These are phyloP conservation scores for Scutellaria barbata DNA, from an alignment of 257 asterid species.

Conservation along the genomic window DNA sequence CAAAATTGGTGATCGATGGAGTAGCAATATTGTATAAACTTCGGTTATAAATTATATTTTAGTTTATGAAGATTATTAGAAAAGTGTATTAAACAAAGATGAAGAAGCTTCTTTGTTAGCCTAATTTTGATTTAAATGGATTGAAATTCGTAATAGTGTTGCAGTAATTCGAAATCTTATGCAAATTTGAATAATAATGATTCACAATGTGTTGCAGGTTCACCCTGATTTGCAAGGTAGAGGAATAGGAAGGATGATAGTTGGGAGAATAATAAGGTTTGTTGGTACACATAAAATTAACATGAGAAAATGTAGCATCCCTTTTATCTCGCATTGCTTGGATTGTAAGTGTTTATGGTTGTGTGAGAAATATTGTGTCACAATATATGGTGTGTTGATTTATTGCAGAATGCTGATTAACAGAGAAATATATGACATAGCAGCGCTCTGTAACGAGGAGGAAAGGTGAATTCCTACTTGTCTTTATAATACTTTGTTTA, in stretches of 20 bases:
- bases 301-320: neutral
- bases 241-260: conserved; percentile 81
- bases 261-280: conserved; percentile 72
- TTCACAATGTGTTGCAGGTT: conserved; percentile 60
- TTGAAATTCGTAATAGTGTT: too few species aligned
- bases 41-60: too few species aligned
- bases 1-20: too few species aligned
- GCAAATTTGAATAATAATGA: conserved; percentile 28
- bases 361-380: neutral
- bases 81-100: neutral
- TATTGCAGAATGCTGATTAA: conserved; percentile 72
- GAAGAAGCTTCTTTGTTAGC: too few species aligned
- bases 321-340: neutral
- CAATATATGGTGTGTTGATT: conserved; percentile 18
- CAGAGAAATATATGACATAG: conserved; percentile 75
- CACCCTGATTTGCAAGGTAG: conserved; percentile 64
- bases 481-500: neutral
- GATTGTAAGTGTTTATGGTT: neutral
- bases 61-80: neutral
- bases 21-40: too few species aligned
- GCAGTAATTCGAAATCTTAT: too few species aligned
- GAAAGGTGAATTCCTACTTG: conserved; percentile 54
- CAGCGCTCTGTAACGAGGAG: conserved; percentile 64
- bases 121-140: too few species aligned
- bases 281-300: conserved; percentile 7